Conservation (phyloP, 1,284 basidiomycete genomes). For the Wallemia ichthyophaga region DNA sequence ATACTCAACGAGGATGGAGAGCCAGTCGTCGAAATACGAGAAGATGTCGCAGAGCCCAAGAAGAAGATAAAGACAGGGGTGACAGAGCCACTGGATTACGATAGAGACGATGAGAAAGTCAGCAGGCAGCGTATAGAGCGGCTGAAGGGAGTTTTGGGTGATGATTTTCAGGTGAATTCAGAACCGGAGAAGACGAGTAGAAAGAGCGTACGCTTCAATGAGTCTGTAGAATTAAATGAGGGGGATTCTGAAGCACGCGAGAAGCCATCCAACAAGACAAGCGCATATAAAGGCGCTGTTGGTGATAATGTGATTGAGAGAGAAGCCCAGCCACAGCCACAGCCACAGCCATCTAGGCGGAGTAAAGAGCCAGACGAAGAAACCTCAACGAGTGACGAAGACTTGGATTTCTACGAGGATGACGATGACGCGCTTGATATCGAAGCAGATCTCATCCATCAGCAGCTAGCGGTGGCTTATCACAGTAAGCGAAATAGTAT, state of each 20-base stretch:
- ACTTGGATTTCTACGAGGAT: neutral
- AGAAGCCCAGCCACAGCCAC: too few species aligned
- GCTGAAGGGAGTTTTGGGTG: neutral
- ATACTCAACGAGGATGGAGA: slow-evolving; percentile 1
- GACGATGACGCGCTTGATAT: neutral
- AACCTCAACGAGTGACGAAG: neutral
- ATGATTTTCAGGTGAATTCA: neutral
- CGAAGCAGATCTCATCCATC: neutral
- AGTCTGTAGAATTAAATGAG: neutral
- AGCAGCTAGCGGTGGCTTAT: neutral
- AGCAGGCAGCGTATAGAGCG: neutral
- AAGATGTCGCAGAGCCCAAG: neutral
- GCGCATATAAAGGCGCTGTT: neutral
- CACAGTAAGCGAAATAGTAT: neutral
- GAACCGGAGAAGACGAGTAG: neutral
- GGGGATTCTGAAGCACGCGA: neutral
- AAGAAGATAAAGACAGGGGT: neutral
- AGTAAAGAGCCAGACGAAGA: neutral
- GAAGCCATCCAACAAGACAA: neutral
- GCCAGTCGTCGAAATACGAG: neutral
- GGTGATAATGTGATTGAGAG: neutral
- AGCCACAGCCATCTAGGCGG: too few species aligned
- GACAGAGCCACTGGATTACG: neutral
- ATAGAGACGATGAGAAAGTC: neutral
- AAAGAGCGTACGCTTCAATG: neutral